These are phyloP conservation scores for Emergomyces orientalis DNA, from an alignment of 2,329 filamentous ascomycete species.

Conservation along the genomic window DNA sequence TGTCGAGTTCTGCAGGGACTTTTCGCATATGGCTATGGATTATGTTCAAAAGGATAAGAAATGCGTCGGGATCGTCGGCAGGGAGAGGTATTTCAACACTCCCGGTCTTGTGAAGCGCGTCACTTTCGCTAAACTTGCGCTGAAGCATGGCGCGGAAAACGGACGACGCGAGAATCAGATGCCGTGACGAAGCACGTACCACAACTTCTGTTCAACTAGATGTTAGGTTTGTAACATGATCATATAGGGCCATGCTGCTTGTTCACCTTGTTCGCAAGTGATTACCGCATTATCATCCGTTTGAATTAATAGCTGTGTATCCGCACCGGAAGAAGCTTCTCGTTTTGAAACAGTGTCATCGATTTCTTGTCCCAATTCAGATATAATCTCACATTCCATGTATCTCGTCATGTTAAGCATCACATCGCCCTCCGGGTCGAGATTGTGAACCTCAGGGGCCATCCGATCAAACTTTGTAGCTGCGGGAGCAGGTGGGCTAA, in stretches of 20 bases:
- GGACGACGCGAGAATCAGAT: constrained; percentile 15
- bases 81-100: constrained; percentile 20
- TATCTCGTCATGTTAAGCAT: constrained; percentile 13
- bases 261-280: constrained; percentile 15
- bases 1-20: constrained; percentile 16
- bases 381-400: constrained; percentile 10
- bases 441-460: constrained; percentile 10
- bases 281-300: not conserved
- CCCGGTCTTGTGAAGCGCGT: constrained; percentile 9
- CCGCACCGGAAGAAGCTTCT: not conserved
- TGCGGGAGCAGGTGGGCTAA: constrained; percentile 9
- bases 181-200: constrained; percentile 15
- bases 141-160: constrained; percentile 18
- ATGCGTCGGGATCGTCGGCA: constrained; percentile 23
- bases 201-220: constrained; percentile 11
- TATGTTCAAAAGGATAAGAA: constrained; percentile 25
- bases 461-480: constrained; percentile 2
- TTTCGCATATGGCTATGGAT: constrained; percentile 23
- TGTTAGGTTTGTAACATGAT: not conserved
- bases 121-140: constrained; percentile 15
- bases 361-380: not conserved
- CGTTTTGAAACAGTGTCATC: not conserved
- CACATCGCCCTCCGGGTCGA: constrained; percentile 16
- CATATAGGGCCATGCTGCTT: not conserved
- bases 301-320: not conserved